Percentiles rank a stretch among this genome's conserved stretches.
Evolutionary conservation across 176 grass and related monocot species (phyloP).

Genomic region (Ampelocalamus luodianensis): DNA sequence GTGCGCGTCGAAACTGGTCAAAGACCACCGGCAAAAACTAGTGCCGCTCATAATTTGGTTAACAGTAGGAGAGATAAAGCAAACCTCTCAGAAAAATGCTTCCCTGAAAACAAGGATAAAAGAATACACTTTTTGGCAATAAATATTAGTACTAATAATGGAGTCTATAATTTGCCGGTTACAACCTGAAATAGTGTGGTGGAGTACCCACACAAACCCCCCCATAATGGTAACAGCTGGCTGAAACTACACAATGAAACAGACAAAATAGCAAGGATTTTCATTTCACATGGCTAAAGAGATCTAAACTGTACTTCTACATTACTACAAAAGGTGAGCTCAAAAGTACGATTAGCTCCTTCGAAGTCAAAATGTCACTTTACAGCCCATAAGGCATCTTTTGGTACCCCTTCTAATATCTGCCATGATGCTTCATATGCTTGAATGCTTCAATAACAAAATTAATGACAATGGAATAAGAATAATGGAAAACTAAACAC

Average conservation of each 20-base stretch:
- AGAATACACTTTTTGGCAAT: neutral
- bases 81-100: neutral
- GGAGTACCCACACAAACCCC: neutral
- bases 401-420: neutral
- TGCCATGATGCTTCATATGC: neutral
- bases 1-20: too few species aligned
- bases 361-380: neutral
- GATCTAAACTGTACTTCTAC: neutral
- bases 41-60: neutral
- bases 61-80: too few species aligned
- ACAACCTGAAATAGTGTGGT: neutral
- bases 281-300: slow-evolving; percentile 2
- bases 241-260: neutral
- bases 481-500: neutral
- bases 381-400: neutral
- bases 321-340: neutral
- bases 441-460: neutral
- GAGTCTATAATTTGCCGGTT: neutral
- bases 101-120: neutral
- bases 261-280: slow-evolving; percentile 14
- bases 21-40: too few species aligned
- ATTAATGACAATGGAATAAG: neutral
- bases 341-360: neutral
- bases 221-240: neutral
- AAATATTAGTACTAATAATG: slow-evolving; percentile 10